Evolutionary conservation across 768 basidiomycete genomes (phyloP).

Genomic region (Psilocybe cubensis): DNA sequence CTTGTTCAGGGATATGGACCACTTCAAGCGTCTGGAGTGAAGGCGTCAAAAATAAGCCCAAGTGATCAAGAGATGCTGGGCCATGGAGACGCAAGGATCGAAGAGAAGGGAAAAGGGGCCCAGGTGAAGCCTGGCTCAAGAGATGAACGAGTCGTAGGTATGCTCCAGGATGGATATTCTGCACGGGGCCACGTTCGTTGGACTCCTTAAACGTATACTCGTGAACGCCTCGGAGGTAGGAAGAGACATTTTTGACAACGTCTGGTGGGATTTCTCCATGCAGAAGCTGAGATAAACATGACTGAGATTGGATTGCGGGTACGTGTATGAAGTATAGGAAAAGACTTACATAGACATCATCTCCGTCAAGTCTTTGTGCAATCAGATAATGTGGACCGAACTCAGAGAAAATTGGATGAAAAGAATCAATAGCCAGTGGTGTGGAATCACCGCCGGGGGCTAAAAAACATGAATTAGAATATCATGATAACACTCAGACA

Average conservation of each 20-base stretch:
- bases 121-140: neutral
- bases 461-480: too few relatives aligned
- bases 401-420: too few relatives aligned
- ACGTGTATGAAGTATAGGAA: neutral
- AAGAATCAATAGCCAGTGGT: too few relatives aligned
- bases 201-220: neutral
- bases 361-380: too few relatives aligned
- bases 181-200: too few relatives aligned
- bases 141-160: neutral
- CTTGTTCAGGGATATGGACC: neutral
- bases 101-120: constrained; percentile 16
- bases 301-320: too few relatives aligned
- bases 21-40: constrained; percentile 11
- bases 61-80: constrained; percentile 1
- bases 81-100: constrained; percentile 6
- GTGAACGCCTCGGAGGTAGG: neutral
- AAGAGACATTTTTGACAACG: neutral
- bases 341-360: neutral
- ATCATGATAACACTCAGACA: too few relatives aligned
- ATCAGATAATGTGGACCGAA: too few relatives aligned
- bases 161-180: neutral
- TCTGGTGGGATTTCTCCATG: neutral
- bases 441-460: too few relatives aligned
- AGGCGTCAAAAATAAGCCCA: constrained; percentile 9
- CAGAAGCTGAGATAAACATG: neutral